Evolutionary conservation across 345 rosid species (phyloP), one percentile per base, ranked within the genome.

Genomic region (Toxicodendron radicans): DNA sequence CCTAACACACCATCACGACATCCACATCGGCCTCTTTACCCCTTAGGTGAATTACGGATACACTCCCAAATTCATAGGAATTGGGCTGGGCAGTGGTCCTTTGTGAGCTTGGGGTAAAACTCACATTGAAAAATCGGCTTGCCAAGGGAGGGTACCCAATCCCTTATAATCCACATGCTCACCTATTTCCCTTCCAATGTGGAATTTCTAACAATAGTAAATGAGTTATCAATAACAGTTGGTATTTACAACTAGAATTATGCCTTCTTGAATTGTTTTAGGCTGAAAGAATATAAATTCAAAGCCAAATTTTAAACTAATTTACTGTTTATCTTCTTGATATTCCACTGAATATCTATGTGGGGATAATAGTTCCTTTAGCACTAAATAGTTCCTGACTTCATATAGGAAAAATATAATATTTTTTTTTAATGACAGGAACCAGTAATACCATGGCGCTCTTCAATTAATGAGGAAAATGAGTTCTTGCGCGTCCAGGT

Each of bases 401-500:
- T 59, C 27, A 45, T 18, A 20, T 18, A 12, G 32, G 10, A 59
- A 16, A 16, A 52, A 32, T 21, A 46, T 65, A n/a, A 10, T 70
- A 11, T 11, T 1, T 73, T 41, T 3, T 59, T 51, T 75, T 53
- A 38, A 54, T 70, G 20, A 43, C 88, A 90, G 95, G 88, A 83
- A 66, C 75, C 77, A 54, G 85, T 74, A 77, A 80, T 82, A 49
- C 83, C 90, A 49, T 83, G 91, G 88, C 78, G 73, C 51, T 84
- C 90, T 20, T 76, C 80, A 18, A 66, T 88, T 23, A 88, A 83
- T 38, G 94, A 89, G 81, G 98, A 95, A 82, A 93, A 90, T 77
- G 97, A 95, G 70, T 90, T 95, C 80, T 88, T 95, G 24, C 89
- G 88, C 61, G 71, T 93, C 85, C 98, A 95, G 94, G 99, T 95